Conservation (phyloP, 129 eudicot genomes). For the Oenanthe sinensis region DNA sequence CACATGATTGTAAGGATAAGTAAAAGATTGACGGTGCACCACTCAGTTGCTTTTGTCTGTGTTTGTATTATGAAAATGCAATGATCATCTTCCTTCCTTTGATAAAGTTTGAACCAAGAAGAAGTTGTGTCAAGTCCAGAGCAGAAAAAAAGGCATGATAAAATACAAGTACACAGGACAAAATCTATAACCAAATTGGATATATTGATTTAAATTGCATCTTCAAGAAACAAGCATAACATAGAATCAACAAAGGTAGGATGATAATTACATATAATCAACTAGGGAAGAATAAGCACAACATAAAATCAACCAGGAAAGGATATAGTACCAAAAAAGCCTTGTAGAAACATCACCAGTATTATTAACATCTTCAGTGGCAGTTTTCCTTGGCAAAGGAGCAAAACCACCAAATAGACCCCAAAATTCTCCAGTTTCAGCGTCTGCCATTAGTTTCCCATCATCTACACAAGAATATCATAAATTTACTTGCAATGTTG, state of each 20-base stretch:
- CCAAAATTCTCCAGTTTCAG: constrained; percentile 96
- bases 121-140: background rate
- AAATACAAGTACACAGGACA: background rate
- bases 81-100: background rate
- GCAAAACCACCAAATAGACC: constrained; percentile 98
- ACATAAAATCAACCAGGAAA: background rate
- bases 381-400: constrained; percentile 87
- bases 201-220: background rate
- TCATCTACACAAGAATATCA: constrained; percentile 50
- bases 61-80: background rate
- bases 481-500: constrained; percentile 6
- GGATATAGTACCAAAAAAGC: constrained; percentile 48
- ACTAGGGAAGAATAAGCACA: background rate
- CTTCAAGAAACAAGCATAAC: background rate
- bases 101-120: background rate
- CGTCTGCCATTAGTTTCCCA: constrained; percentile 94
- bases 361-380: constrained; percentile 35
- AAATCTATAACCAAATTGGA: background rate
- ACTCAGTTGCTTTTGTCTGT: background rate
- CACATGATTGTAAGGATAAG: constrained; percentile 9
- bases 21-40: background rate
- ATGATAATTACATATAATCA: background rate
- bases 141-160: background rate
- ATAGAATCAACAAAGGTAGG: background rate
- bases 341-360: constrained; percentile 29